Evolutionary conservation across 352 stramenopile species (phyloP).

Genomic region (Pythium periplocum): DNA sequence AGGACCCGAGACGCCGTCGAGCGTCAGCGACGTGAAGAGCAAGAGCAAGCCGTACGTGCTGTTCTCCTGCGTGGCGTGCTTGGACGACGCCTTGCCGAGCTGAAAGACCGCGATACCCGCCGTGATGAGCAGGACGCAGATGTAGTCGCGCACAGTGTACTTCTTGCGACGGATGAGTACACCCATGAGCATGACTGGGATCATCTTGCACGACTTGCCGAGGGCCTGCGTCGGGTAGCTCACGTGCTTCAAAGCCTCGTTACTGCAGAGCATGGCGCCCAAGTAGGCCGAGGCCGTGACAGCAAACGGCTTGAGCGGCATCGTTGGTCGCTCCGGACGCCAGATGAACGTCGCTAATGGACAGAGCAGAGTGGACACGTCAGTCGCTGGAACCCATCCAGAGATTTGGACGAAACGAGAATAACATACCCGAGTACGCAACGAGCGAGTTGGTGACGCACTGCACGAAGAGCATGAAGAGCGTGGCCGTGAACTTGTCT

Average conservation of each 20-base stretch:
- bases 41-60: conserved; percentile 85
- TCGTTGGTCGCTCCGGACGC: conserved; percentile 57
- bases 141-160: conserved; percentile 86
- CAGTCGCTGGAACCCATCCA: too few relatives aligned
- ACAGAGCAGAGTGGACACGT: neutral
- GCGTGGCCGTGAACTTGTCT: conserved; percentile 87
- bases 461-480: conserved; percentile 92
- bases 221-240: conserved; percentile 97
- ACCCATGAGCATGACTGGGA: conserved; percentile 95
- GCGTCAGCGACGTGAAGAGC: conserved; percentile 90
- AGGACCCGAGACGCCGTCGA: conserved; percentile 94
- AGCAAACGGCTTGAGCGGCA: conserved; percentile 81
- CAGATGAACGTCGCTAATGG: conserved; percentile 70
- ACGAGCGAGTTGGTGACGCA: conserved; percentile 88
- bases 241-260: conserved; percentile 92
- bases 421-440: conserved; percentile 50
- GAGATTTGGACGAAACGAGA: too few relatives aligned
- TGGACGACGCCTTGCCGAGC: conserved; percentile 73
- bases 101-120: conserved; percentile 88
- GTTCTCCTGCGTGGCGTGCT: conserved; percentile 81
- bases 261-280: conserved; percentile 89
- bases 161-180: conserved; percentile 90
- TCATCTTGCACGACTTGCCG: conserved; percentile 99
- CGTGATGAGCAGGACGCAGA: conserved; percentile 90
- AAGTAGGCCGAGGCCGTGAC: conserved; percentile 87